Base-by-base conservation (phyloP, 2,329 filamentous ascomycete genomes). In the Aspergillus versicolor region DNA sequence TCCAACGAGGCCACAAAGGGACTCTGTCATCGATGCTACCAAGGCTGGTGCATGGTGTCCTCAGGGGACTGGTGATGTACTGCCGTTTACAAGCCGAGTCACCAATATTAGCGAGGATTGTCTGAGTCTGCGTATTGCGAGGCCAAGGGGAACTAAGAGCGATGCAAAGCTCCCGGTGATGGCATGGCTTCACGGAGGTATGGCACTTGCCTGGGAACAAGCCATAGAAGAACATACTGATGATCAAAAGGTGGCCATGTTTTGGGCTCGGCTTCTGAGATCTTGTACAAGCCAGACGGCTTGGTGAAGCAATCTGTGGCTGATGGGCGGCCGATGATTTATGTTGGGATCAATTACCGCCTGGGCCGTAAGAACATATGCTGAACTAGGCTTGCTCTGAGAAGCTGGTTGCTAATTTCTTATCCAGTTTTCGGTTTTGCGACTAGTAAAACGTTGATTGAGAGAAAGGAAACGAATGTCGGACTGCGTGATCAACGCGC, bases 401-500 rank as follows among this genome's bases (percentile, higher is more conserved):
- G 7, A 12, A 12, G n/a, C 13, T 45, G 22, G 5, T n/a, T 37
- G 15, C 13, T 37, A n/a, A 37, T 37, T 8, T n/a, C 12, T 7
- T 37, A 1, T 17, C 6, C 37, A 60, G 53, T 61, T 6, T 61
- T 63, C 34, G 62, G 62, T 11, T 63, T 63, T 41, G 62, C 62
- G 21, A 60, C 61, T 4, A 65, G 63, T 21, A 58, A 63, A 27
- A 58, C 61, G 2, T 24, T 73, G 52, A 56, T 52, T 8, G 53
- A 64, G 4, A 56, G 42, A 1, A 66, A 64, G 30, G 63, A 66
- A 19, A 66, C 65, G 1, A 72, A 72, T 56, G 67, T 55, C 15
- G 71, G 70, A 24, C 53, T 73, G 15, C 65, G 69, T 41, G 70
- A 73, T 48, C 69, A 72, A 44, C 66, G 67, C 15, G 64, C 65